Evolutionary conservation across 2,329 filamentous ascomycete genomes (phyloP), one percentile per base, ranked within the genome.

Genomic region (Hypoxylon sp.): DNA sequence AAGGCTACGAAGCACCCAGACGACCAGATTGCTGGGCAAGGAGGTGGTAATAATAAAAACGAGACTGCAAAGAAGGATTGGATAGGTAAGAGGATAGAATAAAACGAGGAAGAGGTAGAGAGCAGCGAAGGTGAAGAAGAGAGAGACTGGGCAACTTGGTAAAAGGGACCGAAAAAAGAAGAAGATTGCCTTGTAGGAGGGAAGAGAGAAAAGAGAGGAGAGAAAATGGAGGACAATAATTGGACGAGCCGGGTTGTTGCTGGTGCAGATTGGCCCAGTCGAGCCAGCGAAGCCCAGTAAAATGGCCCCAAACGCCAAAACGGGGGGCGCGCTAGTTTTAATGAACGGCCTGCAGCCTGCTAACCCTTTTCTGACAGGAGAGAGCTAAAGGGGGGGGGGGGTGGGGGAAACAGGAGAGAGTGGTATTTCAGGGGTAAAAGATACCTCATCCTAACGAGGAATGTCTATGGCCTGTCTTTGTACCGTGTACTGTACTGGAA

Each of bases 291-390:
- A n/a, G n/a, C n/a, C 72, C 61, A 69, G 55, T 33, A 65, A n/a
- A n/a, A 65, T 62, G 60, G 54, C 69, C 66, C 69, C 73, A 72
- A 67, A 65, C 67, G 72, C 66, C 69, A 73, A 72, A 67, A 65
- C 67, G 72, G 69, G 72, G 73, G 72, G 71, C 75, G 71, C 75
- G 74, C 74, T 77, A 77, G 73, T 72, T 76, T 75, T 73, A 73
- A 75, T 75, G 73, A 77, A 71, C 65, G 58, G 62, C 61, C 67
- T 67, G 63, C 60, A 63, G 46, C 51, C 10, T 58, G 35, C 60
- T 63, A 65, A 65, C 40, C 62, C 62, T 31, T 56, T 62, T 60
- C 55, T 45, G 62, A 58, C 18, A n/a, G n/a, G 29, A n/a, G 29
- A 33, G n/a, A 17, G 31, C 31, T 35, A 17, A 18, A 7, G 15